Evolutionary conservation across 2,329 filamentous ascomycete genomes (phyloP).

Genomic region (Plectosphaerella plurivora): DNA sequence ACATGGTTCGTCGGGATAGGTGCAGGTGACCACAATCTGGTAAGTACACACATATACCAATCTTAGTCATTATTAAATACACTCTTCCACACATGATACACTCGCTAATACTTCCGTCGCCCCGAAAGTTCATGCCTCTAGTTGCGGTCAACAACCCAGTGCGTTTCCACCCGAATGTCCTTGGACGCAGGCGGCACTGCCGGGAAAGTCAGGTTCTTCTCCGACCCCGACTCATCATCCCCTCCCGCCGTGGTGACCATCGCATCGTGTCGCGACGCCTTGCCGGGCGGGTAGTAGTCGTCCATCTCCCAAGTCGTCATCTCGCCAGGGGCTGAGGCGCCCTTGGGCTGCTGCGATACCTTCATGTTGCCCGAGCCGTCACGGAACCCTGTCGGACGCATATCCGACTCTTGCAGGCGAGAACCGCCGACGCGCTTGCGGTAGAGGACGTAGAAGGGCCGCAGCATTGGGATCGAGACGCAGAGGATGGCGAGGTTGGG

Average conservation of each 20-base stretch:
- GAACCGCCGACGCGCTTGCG: conserved; percentile 25
- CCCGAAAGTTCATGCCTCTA: neutral
- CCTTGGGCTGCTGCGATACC: neutral
- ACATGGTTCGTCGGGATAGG: too few species aligned
- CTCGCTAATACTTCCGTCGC: too few species aligned
- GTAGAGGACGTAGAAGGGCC: conserved; percentile 27
- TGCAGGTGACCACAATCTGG: too few species aligned
- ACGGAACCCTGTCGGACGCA: conserved; percentile 4
- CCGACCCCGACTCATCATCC: conserved; percentile 15
- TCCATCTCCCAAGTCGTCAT: conserved; percentile 17
- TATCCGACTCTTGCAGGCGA: conserved; percentile 18
- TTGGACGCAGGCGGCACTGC: conserved; percentile 1
- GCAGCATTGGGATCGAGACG: conserved; percentile 36
- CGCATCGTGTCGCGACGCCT: neutral
- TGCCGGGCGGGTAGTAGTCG: conserved; percentile 11
- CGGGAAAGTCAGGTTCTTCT: conserved; percentile 14
- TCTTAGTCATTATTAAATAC: too few species aligned
- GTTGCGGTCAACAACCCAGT: conserved; percentile 8
- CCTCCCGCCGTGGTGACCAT: neutral
- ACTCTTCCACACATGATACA: too few species aligned
- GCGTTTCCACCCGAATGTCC: conserved; percentile 13
- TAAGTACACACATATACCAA: too few species aligned
- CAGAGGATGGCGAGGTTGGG: conserved; percentile 35
- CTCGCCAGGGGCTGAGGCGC: conserved; percentile 3
- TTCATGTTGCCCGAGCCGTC: conserved; percentile 5